phyloP scores from a whole-genome alignment of 1,284 basidiomycete species.

The Melampsora larici-populina region DNA sequence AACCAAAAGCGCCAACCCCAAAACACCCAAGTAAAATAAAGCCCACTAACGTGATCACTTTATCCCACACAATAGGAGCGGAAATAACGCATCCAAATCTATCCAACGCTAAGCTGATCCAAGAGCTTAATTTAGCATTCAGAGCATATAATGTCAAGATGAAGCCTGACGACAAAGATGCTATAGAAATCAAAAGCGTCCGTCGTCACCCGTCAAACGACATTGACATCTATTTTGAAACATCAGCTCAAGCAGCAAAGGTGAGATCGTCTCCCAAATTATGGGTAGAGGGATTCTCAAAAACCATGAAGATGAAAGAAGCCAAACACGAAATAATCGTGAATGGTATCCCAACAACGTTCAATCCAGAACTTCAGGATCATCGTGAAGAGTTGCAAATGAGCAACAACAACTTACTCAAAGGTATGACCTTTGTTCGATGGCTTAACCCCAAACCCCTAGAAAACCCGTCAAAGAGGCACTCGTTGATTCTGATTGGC shows the following conservation, averaged over 20 bases:
- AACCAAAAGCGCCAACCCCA: not conserved
- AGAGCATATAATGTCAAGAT: not conserved
- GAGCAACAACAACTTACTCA: not conserved
- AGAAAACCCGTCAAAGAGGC: not conserved
- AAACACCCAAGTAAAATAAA: not conserved
- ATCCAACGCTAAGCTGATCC: not conserved
- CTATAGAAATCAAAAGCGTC: not conserved
- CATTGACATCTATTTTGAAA: not conserved
- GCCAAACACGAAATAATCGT: not conserved
- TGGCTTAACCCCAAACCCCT: not conserved
- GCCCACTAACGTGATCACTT: not conserved
- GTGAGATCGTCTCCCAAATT: not conserved
- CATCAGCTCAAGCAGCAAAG: not conserved
- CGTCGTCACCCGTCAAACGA: not conserved
- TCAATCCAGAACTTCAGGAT: not conserved
- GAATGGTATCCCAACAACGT: too few relatives aligned
- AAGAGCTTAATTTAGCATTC: not conserved
- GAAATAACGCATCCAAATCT: not conserved
- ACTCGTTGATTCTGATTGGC: not conserved
- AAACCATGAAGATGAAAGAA: not conserved
- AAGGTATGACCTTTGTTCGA: not conserved
- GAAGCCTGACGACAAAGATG: not conserved
- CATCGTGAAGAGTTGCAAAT: not conserved
- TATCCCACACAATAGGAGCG: not conserved
- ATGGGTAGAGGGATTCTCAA: not conserved